Conservation (phyloP, 148 eudicot genomes). For the Rhododendron vialii region DNA sequence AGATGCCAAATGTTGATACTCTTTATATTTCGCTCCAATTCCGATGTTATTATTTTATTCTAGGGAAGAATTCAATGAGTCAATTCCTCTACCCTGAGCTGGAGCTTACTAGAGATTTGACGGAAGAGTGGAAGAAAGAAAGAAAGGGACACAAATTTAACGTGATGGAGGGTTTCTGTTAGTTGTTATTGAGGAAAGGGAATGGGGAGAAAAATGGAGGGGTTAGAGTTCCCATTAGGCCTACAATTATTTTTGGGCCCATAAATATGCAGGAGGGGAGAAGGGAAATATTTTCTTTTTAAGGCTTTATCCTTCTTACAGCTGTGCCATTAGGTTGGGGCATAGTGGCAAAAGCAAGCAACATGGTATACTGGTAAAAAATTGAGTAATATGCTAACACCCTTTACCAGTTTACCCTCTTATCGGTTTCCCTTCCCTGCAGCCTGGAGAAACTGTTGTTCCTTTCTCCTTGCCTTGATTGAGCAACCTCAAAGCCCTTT, state of each 20-base stretch:
- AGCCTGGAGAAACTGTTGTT: background rate
- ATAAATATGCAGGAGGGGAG: background rate
- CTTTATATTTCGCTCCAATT: background rate
- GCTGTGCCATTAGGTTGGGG: background rate
- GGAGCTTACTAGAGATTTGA: background rate
- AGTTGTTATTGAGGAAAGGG: background rate
- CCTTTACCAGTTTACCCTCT: background rate
- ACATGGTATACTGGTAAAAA: background rate
- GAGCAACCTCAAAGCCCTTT: background rate
- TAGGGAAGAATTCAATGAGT: no score
- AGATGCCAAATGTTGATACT: background rate
- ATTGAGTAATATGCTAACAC: background rate
- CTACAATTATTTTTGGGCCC: background rate
- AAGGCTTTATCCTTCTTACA: background rate
- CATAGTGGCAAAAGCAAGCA: background rate
- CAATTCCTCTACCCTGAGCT: background rate
- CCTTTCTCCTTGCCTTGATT: background rate
- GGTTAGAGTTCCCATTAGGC: background rate
- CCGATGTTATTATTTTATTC: background rate
- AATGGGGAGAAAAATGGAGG: background rate
- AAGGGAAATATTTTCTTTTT: background rate
- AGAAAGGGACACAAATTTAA: background rate
- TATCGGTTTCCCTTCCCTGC: background rate
- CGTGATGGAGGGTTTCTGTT: background rate
- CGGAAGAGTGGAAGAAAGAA: background rate